Evolutionary conservation across 495 filamentous ascomycete genomes (phyloP).

Genomic region (Hapsidospora chrysogenum): DNA sequence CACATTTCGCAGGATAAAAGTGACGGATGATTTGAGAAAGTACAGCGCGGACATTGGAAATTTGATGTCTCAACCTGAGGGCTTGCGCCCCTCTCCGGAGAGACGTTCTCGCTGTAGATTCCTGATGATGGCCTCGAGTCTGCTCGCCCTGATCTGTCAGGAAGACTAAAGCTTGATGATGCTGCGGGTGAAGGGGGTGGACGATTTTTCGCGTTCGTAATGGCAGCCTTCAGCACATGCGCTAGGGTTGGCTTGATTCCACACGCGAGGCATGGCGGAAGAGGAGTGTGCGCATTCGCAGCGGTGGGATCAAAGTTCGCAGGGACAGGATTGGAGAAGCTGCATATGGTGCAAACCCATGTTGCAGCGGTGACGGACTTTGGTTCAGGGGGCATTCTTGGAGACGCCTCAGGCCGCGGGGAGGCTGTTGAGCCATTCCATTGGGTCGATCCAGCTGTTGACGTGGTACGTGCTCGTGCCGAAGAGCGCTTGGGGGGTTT

Average conservation of each 20-base stretch:
- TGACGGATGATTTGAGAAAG: slow-evolving; percentile 85
- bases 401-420: slow-evolving; percentile 25
- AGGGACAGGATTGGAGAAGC: slow-evolving; percentile 88
- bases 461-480: slow-evolving; percentile 25
- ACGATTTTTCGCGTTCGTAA: slow-evolving; percentile 44
- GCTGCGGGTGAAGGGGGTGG: no score
- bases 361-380: slow-evolving; percentile 46
- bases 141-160: no score
- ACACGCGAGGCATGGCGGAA: slow-evolving; percentile 81
- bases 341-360: slow-evolving; percentile 98
- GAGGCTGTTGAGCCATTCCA: slow-evolving; percentile 26
- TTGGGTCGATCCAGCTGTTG: slow-evolving; percentile 17
- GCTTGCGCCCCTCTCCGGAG: background rate
- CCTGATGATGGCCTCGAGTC: background rate
- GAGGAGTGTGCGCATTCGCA: slow-evolving; percentile 52
- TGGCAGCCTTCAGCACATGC: slow-evolving; percentile 69
- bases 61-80: slow-evolving; percentile 12
- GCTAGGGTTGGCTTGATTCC: slow-evolving; percentile 81
- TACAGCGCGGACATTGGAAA: slow-evolving; percentile 76
- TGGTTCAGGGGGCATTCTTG: slow-evolving; percentile 29
- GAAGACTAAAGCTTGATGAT: no score
- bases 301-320: slow-evolving; percentile 78
- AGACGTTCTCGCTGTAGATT: background rate
- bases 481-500: slow-evolving; percentile 47
- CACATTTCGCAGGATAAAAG: slow-evolving; percentile 82